Base-by-base conservation (phyloP, 208 protist species). In the Wallacemonas sp. region DNA sequence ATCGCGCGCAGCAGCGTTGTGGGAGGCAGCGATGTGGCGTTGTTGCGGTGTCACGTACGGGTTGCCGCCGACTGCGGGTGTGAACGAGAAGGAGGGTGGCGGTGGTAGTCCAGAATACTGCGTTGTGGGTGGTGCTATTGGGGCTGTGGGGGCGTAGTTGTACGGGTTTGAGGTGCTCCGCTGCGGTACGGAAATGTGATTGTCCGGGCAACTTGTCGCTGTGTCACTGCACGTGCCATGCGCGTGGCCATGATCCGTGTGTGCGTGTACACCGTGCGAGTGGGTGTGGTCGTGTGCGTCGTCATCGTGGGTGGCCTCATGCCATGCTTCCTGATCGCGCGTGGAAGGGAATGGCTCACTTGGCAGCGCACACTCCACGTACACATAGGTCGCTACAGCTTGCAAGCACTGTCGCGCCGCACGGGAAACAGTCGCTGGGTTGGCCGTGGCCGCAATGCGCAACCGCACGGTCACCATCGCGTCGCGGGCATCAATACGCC, bases 391-490 rank as follows among this genome's bases (percentile, higher is more conserved):
- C 19, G 74, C 77, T 15, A 89, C 57, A 3, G 68, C 50, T 29
- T 71, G n/a, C 13, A 89, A 54, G 19, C 72, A 60, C 17, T 65
- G 37, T 10, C 78, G 82, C 45, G 64, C 78, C 30, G 66, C 66
- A 1, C 22, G 36, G 0, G 73, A 73, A 1, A 89, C 73, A 17
- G 60, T 48, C 26, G 69, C 34, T 4, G 73, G 68, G 54, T 93
- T 70, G 9, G 74, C 76, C 21, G 61, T 68, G 3, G 78, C 73
- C 48, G 69, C 73, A 29, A 89, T 36, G 1, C 70, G 53, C n/a
- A 93, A 19, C 13, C 71, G 74, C n/a, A 87, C 52, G 6, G 89
- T 53, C 58, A 78, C 62, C 77, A 93, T 82, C 27, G 71, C 60
- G 8, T 91, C 71, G 21, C 58, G 29, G 12, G 58, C 71, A 46